These are phyloP conservation scores for Naegleria lovaniensis DNA, from an alignment of 208 protist species.

Conservation along the genomic window DNA sequence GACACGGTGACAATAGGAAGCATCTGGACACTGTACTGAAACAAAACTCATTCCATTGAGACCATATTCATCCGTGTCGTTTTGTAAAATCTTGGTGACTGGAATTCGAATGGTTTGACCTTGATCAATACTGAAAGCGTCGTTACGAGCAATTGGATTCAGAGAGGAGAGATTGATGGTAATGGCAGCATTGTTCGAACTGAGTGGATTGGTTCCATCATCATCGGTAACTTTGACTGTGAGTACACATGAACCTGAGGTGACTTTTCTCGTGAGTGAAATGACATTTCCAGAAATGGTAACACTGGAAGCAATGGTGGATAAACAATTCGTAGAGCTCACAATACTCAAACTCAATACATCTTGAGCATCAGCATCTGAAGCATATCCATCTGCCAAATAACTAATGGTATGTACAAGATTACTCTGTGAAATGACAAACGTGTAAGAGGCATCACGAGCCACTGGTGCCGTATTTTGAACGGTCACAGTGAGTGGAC, in stretches of 20 bases:
- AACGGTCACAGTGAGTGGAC: neutral
- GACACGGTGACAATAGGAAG: neutral
- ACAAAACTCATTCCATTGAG: neutral
- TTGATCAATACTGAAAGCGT: neutral
- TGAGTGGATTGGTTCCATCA: neutral
- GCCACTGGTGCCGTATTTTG: neutral
- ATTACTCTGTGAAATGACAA: neutral
- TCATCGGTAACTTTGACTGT: neutral
- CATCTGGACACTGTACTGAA: neutral
- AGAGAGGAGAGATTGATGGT: neutral
- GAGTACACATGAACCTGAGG: neutral
- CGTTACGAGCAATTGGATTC: neutral
- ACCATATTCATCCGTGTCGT: neutral
- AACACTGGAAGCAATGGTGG: neutral
- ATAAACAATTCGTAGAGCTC: neutral
- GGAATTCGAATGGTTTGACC: neutral
- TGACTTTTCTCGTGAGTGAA: neutral
- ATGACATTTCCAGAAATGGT: neutral
- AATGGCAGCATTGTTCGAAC: neutral
- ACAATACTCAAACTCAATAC: neutral
- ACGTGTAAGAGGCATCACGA: neutral
- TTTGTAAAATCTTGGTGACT: neutral
- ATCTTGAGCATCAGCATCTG: neutral
- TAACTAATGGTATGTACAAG: neutral
- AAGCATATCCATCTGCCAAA: neutral